Percentiles rank a stretch among this genome's conserved stretches.
Evolutionary conservation across 202 grass and related monocot species (phyloP).

Genomic region (Setaria viridis): DNA sequence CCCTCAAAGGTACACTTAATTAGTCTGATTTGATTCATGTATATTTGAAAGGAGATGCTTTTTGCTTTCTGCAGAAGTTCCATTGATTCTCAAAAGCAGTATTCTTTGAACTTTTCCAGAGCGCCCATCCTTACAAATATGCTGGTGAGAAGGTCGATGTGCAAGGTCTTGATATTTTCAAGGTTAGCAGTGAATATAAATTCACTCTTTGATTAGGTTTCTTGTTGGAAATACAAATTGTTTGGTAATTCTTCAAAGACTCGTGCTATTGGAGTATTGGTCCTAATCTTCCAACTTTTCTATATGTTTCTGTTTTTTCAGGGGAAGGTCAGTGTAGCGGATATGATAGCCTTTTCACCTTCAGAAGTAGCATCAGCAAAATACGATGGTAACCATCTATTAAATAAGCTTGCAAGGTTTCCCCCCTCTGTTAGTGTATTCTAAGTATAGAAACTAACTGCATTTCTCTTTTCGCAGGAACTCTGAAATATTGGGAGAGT

Average conservation of each 20-base stretch:
- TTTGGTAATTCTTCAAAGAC: slow-evolving; percentile 6
- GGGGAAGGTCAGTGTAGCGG: slow-evolving; percentile 84
- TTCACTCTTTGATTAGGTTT: slow-evolving; percentile 15
- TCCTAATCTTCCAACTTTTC: slow-evolving; percentile 19
- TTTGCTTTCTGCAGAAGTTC: not conserved
- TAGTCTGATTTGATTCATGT: not conserved
- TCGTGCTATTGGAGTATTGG: not conserved
- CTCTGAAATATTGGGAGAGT: slow-evolving; percentile 74
- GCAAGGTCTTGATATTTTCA: slow-evolving; percentile 86
- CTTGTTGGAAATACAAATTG: slow-evolving; percentile 20
- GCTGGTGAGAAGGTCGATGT: slow-evolving; percentile 94
- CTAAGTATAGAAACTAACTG: slow-evolving; percentile 10
- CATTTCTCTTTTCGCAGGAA: slow-evolving; percentile 47
- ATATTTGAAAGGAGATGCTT: not conserved
- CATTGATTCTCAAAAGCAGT: slow-evolving; percentile 12
- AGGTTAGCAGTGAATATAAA: slow-evolving; percentile 49
- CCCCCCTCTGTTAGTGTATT: slow-evolving; percentile 15
- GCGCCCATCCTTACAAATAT: slow-evolving; percentile 88
- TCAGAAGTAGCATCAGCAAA: slow-evolving; percentile 66
- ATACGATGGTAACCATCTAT: slow-evolving; percentile 61
- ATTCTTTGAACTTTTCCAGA: slow-evolving; percentile 62
- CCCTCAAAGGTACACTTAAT: slow-evolving; percentile 75
- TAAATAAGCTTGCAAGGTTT: slow-evolving; percentile 3
- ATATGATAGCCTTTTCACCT: slow-evolving; percentile 84
- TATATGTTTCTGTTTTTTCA: slow-evolving; percentile 46